Conservation (phyloP, 1,284 basidiomycete genomes). For the Boletus subluridellus region DNA sequence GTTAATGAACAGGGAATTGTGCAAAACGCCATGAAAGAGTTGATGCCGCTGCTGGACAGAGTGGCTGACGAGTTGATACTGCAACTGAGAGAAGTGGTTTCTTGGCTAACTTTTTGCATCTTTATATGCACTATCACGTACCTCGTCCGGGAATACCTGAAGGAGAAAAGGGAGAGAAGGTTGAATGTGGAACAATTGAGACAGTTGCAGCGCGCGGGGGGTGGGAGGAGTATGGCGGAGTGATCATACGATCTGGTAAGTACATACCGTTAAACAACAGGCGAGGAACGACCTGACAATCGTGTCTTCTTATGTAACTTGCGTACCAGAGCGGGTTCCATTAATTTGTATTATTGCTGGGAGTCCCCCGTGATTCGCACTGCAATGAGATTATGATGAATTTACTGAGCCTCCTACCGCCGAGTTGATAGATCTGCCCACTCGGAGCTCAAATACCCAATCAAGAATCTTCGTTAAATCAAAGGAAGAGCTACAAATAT, state of each 20-base stretch:
- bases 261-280: not conserved
- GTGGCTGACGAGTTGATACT: not conserved
- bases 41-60: constrained; percentile 20
- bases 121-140: constrained; percentile 20
- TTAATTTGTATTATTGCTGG: not conserved
- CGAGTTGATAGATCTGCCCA: not conserved
- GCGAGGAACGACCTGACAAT: not conserved
- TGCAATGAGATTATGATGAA: not conserved
- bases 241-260: constrained; percentile 7
- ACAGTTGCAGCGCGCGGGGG: constrained; percentile 9
- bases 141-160: constrained; percentile 14
- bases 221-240: not conserved
- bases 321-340: not conserved
- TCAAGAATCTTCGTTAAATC: not conserved
- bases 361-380: not conserved
- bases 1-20: constrained; percentile 24
- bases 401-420: not conserved
- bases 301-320: not conserved
- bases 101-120: constrained; percentile 11
- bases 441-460: not conserved
- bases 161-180: constrained; percentile 23
- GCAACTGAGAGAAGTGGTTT: not conserved
- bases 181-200: constrained; percentile 22
- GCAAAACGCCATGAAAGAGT: constrained; percentile 5
- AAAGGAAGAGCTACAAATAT: not conserved